These are phyloP conservation scores for Penicillium manginii DNA, from an alignment of 495 filamentous ascomycete species.

Conservation along the genomic window DNA sequence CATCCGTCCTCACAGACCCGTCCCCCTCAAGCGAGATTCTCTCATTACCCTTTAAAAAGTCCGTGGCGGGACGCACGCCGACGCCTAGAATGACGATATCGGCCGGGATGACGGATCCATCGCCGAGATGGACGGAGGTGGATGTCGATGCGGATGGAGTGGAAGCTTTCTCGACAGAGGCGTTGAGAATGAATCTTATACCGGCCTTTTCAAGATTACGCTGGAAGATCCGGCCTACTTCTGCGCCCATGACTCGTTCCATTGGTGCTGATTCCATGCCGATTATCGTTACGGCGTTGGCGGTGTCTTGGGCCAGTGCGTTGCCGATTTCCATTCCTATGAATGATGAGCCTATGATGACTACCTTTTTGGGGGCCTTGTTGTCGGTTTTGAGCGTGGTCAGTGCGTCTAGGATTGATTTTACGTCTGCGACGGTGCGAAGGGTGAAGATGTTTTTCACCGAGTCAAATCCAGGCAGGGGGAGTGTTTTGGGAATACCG, in stretches of 20 bases:
- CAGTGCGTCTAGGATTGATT: slow-evolving; percentile 74
- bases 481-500: slow-evolving; percentile 75
- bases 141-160: slow-evolving; percentile 70
- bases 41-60: slow-evolving; percentile 76
- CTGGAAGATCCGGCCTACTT: slow-evolving; percentile 82
- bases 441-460: slow-evolving; percentile 87
- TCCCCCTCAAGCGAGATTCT: slow-evolving; percentile 72
- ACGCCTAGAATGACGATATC: slow-evolving; percentile 92
- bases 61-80: slow-evolving; percentile 84
- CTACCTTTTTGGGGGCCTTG: slow-evolving; percentile 88
- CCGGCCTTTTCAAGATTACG: slow-evolving; percentile 78
- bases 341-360: slow-evolving; percentile 88
- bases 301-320: slow-evolving; percentile 52
- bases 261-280: slow-evolving; percentile 88
- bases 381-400: slow-evolving; percentile 35
- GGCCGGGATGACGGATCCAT: slow-evolving; percentile 80
- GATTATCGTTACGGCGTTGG: slow-evolving; percentile 81
- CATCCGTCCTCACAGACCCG: slow-evolving; percentile 77
- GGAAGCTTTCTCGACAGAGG: slow-evolving; percentile 75
- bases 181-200: slow-evolving; percentile 82
- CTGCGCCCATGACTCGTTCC: slow-evolving; percentile 82
- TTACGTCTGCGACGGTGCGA: slow-evolving; percentile 71
- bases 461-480: slow-evolving; percentile 73
- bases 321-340: slow-evolving; percentile 97
- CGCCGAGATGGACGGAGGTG: slow-evolving; percentile 83